Conservation (phyloP, 1,284 basidiomycete genomes). For the Ustilago vetiveriae region DNA sequence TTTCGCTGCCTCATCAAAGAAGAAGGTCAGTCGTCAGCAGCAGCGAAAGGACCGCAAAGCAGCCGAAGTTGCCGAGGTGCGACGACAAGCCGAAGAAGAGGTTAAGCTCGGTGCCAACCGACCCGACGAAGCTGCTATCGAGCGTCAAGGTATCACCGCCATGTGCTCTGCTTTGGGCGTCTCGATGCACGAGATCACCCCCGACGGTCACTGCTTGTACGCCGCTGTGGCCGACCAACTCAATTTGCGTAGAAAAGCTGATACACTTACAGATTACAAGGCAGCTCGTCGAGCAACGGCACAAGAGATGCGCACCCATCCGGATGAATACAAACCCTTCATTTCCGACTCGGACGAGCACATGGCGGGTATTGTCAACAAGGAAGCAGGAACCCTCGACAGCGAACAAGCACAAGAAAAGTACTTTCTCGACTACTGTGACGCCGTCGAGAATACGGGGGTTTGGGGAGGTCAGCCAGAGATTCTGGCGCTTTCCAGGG, state of each 20-base stretch:
- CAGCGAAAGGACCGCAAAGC: conserved; percentile 55
- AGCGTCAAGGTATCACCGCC: conserved; percentile 47
- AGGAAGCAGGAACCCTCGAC: conserved; percentile 72
- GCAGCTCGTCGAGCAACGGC: conserved; percentile 77
- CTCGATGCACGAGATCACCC: conserved; percentile 74
- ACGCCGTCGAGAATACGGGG: conserved; percentile 80
- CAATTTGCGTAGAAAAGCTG: conserved; percentile 38
- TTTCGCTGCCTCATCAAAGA: conserved; percentile 15
- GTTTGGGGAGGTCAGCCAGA: conserved; percentile 98
- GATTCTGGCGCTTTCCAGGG: conserved; percentile 85
- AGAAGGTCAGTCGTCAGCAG: conserved; percentile 47
- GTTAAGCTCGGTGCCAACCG: conserved; percentile 44
- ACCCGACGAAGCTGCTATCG: conserved; percentile 51
- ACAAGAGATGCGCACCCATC: conserved; percentile 82
- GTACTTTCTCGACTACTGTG: conserved; percentile 82
- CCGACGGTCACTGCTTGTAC: conserved; percentile 95
- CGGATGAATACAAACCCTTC: conserved; percentile 93
- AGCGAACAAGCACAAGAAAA: conserved; percentile 70
- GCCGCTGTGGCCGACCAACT: conserved; percentile 87
- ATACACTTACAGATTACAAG: conserved; percentile 67
- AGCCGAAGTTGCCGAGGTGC: conserved; percentile 50
- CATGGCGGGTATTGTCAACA: conserved; percentile 73
- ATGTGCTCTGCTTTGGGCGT: conserved; percentile 52
- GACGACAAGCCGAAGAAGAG: conserved; percentile 50
- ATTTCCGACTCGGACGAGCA: conserved; percentile 72